Evolutionary conservation across 345 rosid species (phyloP).

Genomic region (Camelina neglecta): DNA sequence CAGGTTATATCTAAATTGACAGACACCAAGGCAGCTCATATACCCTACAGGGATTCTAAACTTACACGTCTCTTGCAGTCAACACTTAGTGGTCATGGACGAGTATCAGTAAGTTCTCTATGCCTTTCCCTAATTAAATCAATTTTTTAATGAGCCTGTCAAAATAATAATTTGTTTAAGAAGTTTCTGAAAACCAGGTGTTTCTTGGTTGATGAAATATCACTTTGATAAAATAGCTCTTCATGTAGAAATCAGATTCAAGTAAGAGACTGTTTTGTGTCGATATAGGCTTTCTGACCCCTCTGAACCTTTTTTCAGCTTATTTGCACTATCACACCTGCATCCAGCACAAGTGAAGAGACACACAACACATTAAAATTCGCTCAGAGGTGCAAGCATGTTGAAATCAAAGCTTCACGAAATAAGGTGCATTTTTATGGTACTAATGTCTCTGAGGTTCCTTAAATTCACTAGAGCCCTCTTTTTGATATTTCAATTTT

Average conservation of each 20-base stretch:
- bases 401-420: slow-evolving; percentile 95
- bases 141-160: slow-evolving; percentile 14
- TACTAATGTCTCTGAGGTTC: slow-evolving; percentile 19
- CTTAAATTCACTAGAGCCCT: slow-evolving; percentile 8
- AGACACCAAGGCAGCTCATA: slow-evolving; percentile 97
- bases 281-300: slow-evolving; percentile 26
- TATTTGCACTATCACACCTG: slow-evolving; percentile 98
- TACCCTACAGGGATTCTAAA: slow-evolving; percentile 98
- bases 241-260: neutral
- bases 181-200: slow-evolving; percentile 21
- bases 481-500: slow-evolving; percentile 26
- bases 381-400: slow-evolving; percentile 96
- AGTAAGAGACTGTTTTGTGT: slow-evolving; percentile 20
- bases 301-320: slow-evolving; percentile 58
- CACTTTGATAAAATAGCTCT: slow-evolving; percentile 26
- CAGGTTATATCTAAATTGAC: slow-evolving; percentile 98
- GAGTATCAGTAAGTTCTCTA: slow-evolving; percentile 81
- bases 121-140: neutral
- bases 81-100: slow-evolving; percentile 96
- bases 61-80: slow-evolving; percentile 99
- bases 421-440: slow-evolving; percentile 71
- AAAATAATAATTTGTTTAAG: slow-evolving; percentile 13
- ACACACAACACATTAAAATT: slow-evolving; percentile 98
- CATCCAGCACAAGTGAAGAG: slow-evolving; percentile 96
- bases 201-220: slow-evolving; percentile 10